Base-by-base conservation (phyloP, 2,329 filamentous ascomycete species). In the Colletotrichum tropicale region DNA sequence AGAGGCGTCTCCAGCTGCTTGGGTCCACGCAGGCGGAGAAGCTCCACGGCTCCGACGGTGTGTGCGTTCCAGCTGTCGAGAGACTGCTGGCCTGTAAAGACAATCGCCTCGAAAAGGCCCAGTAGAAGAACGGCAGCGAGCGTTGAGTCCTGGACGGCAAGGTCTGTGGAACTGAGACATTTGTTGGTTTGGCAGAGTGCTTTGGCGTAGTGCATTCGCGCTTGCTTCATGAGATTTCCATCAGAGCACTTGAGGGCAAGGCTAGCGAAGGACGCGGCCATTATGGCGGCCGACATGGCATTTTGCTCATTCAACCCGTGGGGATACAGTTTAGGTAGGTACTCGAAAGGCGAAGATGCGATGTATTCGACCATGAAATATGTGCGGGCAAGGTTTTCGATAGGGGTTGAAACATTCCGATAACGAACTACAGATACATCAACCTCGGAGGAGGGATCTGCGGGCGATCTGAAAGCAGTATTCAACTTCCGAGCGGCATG, bases 361-460 rank as follows among this genome's bases (percentile, higher is more conserved):
- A 81, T 81, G 65, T 80, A 81, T 8, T 78, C 77, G 18, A 78
- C 79, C 74, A 81, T 78, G 70, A 81, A 80, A 28, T 79, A 80
- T 5, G 77, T 70, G 30, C 79, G 66, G n/a, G 79, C 78, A 15
- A 75, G 32, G 13, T 75, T 68, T 26, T 75, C 66, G 9, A 71
- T 32, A 15, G 75, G 65, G 24, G 75, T 75, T 2, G 56, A 64
- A 36, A 70, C 13, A n/a, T 66, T 48, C 32, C 70, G 73, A 43
- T 72, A 72, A 26, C 69, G 73, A 72, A 67, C 73, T 21, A 70
- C 36, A 43, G 36, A 43, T 43, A 43, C 16, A 16, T 38, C 55
- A 55, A 16, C 15, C 13, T 52, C 58, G 10, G 55, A 12, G 16
- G 38, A 38, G 66, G 62, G 62, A 32, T 43, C 62, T 55, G 73